Evolutionary conservation across 1,139 yeast genomes (phyloP), one percentile per base, ranked within the genome.

Genomic region (Sugiyamaella castrensis): DNA sequence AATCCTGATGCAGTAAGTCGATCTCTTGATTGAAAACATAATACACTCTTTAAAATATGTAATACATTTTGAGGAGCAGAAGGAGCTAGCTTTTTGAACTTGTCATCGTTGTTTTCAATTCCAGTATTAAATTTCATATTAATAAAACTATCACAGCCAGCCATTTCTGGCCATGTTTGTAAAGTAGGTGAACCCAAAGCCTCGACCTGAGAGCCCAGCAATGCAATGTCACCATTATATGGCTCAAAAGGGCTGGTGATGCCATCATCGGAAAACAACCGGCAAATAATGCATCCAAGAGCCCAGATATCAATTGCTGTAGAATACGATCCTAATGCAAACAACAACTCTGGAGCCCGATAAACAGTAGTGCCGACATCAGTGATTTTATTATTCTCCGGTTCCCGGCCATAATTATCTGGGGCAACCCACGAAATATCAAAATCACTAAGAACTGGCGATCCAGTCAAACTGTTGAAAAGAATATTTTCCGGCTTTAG

Each of bases 321-420:
- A 1, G 77, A 69, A 64, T 92, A 92, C 52, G 76, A 73, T 8
- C 73, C 63, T n/a, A 79, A 71, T 0, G 94, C 89, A 51, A 88
- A 78, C 43, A 92, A 70, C 43, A 87, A 70, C 62, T 92, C 98
- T 0, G 97, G 95, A 0, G 97, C 86, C 58, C 88, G 84, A 68
- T 82, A 92, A 40, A 77, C 76, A 0, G 86, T 82, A 0, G 96
- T 85, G 27, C 87, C 78, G 2, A 92, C 83, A 61, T 89, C 96
- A 8, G 62, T 77, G 47, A 80, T 74, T 59, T 84, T 85, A 9
- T 63, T 53, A 8, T 65, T 57, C 0, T 67, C 58, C 0, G 73
- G 70, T 59, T 86, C 95, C 32, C 71, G 70, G 0, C 72, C 68
- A 41, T 64, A 58, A 35, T 70, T 69, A 31, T 66, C 61, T 1